A percentile compares a stretch with the other conserved stretches of the same genome.
Evolutionary conservation across 345 rosid species (phyloP).

Genomic region (Pelargonium nanum): DNA sequence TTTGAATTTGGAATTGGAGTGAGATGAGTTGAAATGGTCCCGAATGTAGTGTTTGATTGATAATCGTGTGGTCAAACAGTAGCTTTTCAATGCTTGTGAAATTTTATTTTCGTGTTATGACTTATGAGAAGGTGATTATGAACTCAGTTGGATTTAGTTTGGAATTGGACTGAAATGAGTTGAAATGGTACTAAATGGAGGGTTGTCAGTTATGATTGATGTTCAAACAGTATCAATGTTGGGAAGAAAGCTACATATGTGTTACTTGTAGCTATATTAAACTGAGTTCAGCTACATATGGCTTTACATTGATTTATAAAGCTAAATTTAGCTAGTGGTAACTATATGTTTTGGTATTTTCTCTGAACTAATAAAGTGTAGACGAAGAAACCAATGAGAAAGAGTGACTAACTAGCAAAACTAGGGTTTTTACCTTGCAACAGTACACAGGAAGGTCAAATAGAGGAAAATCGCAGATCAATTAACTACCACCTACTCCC

Average conservation of each 20-base stretch:
- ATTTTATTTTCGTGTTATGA: neutral
- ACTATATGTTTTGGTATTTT: too few relatives aligned
- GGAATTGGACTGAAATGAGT: neutral
- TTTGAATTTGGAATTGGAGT: neutral
- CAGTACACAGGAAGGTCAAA: neutral
- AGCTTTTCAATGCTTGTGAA: neutral
- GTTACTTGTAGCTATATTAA: too few relatives aligned
- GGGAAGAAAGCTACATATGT: neutral
- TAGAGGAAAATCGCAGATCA: neutral
- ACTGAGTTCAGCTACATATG: too few relatives aligned
- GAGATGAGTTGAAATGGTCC: constrained; percentile 1
- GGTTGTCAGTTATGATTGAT: neutral
- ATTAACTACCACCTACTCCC: neutral
- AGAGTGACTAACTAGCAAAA: neutral
- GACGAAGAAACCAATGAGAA: too few relatives aligned
- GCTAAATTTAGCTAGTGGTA: too few relatives aligned
- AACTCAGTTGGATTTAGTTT: neutral
- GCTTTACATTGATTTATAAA: too few relatives aligned
- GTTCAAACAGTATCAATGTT: neutral
- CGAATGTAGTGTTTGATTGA: neutral
- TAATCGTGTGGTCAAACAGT: too few relatives aligned
- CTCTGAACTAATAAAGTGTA: too few relatives aligned
- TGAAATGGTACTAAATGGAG: neutral
- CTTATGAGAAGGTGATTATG: neutral
- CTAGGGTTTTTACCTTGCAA: neutral